phyloP scores from a whole-genome alignment of 208 protist genomes.

The Acanthamoeba quina region DNA sequence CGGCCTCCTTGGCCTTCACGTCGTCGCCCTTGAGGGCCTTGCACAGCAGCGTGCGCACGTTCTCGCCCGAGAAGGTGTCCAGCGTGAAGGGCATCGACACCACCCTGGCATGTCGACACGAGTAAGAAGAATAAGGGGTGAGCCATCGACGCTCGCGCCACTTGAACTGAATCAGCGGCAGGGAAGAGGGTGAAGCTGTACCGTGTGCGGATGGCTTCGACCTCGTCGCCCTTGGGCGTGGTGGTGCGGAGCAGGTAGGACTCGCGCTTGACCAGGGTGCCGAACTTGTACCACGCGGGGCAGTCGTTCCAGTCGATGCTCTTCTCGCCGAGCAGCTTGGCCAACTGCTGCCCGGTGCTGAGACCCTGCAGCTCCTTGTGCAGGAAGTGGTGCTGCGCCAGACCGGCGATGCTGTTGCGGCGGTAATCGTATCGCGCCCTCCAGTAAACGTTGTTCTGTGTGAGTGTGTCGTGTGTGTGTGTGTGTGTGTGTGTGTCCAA shows the following conservation, averaged over 20 bases:
- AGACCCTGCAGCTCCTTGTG: constrained; percentile 72
- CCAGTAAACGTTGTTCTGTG: constrained; percentile 79
- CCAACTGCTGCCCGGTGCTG: background rate
- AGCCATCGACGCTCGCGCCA: background rate
- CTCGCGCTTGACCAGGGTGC: constrained; percentile 75
- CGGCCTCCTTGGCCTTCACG: background rate
- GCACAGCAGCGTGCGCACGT: constrained; percentile 6
- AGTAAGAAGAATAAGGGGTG: background rate
- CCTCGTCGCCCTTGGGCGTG: background rate
- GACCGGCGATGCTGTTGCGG: constrained; percentile 75
- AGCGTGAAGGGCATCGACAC: constrained; percentile 36
- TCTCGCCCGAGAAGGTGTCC: constrained; percentile 1
- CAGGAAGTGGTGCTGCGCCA: constrained; percentile 78
- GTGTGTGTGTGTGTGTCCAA: background rate
- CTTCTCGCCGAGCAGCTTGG: constrained; percentile 71
- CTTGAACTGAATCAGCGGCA: background rate
- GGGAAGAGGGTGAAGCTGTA: background rate
- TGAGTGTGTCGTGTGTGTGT: too few species aligned
- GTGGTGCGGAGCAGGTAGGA: constrained; percentile 26
- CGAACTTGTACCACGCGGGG: constrained; percentile 79
- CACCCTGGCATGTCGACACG: background rate
- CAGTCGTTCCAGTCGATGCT: constrained; percentile 74
- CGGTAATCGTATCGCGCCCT: constrained; percentile 75
- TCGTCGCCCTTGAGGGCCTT: background rate
- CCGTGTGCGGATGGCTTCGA: background rate